Conservation (phyloP, 192 early-diverging fungal genomes). For the Physocladia obscura region DNA sequence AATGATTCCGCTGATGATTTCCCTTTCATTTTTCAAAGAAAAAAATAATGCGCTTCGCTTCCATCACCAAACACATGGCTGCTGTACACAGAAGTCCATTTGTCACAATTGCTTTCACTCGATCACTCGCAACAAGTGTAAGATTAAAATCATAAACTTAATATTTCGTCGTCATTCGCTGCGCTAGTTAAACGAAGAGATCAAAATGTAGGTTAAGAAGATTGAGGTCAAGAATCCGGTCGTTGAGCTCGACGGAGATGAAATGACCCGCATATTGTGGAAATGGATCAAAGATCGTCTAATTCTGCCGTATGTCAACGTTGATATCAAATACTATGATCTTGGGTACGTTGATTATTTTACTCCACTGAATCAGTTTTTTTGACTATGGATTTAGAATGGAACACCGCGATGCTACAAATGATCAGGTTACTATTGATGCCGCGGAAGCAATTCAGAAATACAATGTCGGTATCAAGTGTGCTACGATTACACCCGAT, state of each 20-base stretch:
- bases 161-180: too few species aligned
- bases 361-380: not conserved
- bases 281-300: conserved; percentile 88
- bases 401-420: conserved; percentile 85
- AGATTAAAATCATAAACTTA: too few species aligned
- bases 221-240: conserved; percentile 85
- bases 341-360: conserved; percentile 62
- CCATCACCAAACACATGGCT: too few species aligned
- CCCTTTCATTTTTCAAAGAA: too few species aligned
- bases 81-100: too few species aligned
- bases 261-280: conserved; percentile 99
- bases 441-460: conserved; percentile 95
- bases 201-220: conserved; percentile 35
- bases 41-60: too few species aligned
- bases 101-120: too few species aligned
- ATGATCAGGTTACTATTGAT: conserved; percentile 91
- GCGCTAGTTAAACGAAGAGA: too few species aligned
- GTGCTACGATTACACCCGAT: conserved; percentile 98
- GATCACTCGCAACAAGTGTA: too few species aligned
- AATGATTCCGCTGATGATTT: too few species aligned
- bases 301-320: conserved; percentile 80
- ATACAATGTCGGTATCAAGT: conserved; percentile 98
- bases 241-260: conserved; percentile 84
- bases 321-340: conserved; percentile 91
- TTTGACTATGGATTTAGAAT: conserved; percentile 57